Percentiles rank a stretch among this genome's conserved stretches.
Evolutionary conservation across 768 basidiomycete species (phyloP).

Genomic region (Gymnopilus dilepis): DNA sequence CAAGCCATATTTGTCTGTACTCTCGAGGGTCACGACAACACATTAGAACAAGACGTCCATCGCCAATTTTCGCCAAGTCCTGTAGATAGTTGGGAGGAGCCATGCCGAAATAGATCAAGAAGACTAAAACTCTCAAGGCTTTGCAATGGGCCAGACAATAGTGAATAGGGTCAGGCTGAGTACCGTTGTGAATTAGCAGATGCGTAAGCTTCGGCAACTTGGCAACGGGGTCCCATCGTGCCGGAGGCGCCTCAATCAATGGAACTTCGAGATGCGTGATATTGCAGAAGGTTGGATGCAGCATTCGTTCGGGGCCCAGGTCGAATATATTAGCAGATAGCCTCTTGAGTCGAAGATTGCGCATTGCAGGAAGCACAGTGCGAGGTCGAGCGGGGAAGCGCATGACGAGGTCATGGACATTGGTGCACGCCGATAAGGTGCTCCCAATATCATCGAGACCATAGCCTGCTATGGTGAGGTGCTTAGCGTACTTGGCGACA

Average conservation of each 20-base stretch:
- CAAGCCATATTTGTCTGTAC: not conserved
- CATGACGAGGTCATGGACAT: not conserved
- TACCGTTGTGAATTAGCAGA: not conserved
- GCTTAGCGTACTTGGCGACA: not conserved
- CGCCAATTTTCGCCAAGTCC: not conserved
- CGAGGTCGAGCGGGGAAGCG: not conserved
- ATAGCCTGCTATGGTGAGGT: not conserved
- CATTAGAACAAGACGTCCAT: conserved; percentile 3
- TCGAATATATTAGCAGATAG: not conserved
- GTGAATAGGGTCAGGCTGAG: not conserved
- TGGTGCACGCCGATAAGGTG: not conserved
- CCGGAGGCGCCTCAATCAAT: not conserved
- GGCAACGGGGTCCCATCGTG: not conserved
- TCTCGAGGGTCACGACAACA: not conserved
- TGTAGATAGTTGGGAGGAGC: not conserved
- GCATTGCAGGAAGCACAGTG: not conserved
- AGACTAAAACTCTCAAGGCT: not conserved
- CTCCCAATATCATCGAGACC: not conserved
- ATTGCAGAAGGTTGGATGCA: not conserved
- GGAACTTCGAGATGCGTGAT: conserved; percentile 5
- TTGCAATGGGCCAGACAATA: not conserved
- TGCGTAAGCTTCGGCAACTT: conserved; percentile 4
- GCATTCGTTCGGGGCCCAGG: not conserved
- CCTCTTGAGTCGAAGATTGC: not conserved
- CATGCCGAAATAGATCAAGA: not conserved